These are phyloP conservation scores for Nasturtium officinale DNA, from an alignment of 345 rosid species.

Conservation along the genomic window DNA sequence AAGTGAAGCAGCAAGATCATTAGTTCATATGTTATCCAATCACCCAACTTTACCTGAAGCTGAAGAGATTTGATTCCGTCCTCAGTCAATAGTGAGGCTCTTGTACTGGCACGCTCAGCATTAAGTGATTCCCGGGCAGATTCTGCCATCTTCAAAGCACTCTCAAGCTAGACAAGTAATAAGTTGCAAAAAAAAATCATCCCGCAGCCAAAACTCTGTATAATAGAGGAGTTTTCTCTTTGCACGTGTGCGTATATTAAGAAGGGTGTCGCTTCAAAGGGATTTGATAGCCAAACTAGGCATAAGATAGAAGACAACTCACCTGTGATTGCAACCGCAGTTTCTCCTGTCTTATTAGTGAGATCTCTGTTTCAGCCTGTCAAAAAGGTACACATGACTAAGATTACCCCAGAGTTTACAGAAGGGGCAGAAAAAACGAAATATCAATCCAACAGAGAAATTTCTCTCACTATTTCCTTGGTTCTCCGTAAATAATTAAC, in stretches of 20 bases:
- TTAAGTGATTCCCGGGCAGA: slow-evolving; percentile 65
- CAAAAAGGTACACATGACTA: slow-evolving; percentile 27
- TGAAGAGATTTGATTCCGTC: slow-evolving; percentile 88
- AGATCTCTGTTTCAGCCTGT: slow-evolving; percentile 94
- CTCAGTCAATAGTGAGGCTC: slow-evolving; percentile 74
- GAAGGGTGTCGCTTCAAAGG: slow-evolving; percentile 14
- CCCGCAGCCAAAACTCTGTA: slow-evolving; percentile 5
- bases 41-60: slow-evolving; percentile 64
- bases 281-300: background rate
- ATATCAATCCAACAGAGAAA: slow-evolving; percentile 12
- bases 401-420: slow-evolving; percentile 7
- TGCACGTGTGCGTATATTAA: slow-evolving; percentile 5
- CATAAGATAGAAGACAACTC: slow-evolving; percentile 32
- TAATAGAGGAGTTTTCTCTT: background rate
- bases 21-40: slow-evolving; percentile 2
- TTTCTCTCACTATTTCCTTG: slow-evolving; percentile 75
- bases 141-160: slow-evolving; percentile 79
- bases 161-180: slow-evolving; percentile 66
- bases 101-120: slow-evolving; percentile 79
- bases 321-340: slow-evolving; percentile 87
- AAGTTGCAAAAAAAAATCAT: slow-evolving; percentile 4
- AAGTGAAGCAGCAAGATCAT: slow-evolving; percentile 28
- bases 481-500: slow-evolving; percentile 79
- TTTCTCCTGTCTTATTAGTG: slow-evolving; percentile 89
- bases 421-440: slow-evolving; percentile 19